Percentiles rank a stretch among this genome's conserved stretches.
phyloP scores from a whole-genome alignment of 1,284 basidiomycete genomes.

The Agaricales sp. region DNA sequence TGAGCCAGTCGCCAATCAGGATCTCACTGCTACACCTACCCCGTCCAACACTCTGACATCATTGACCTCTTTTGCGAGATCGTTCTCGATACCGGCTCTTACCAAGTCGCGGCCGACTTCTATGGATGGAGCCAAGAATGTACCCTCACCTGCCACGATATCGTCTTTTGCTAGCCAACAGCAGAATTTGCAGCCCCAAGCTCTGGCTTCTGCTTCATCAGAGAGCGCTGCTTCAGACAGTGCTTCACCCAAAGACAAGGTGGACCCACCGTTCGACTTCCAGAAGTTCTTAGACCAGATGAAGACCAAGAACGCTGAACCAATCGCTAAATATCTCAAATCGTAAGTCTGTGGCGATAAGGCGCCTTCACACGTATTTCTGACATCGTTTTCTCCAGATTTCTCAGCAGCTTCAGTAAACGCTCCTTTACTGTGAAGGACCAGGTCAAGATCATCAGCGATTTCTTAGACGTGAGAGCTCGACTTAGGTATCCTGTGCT shows the following conservation, averaged over 20 bases:
- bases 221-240: conserved; percentile 1
- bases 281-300: conserved; percentile 88
- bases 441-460: conserved; percentile 89
- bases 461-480: conserved; percentile 71
- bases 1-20: conserved; percentile 8
- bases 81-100: conserved; percentile 43
- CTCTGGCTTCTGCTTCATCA: conserved; percentile 1
- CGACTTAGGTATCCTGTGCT: conserved; percentile 8
- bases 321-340: conserved; percentile 83
- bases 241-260: conserved; percentile 19
- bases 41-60: conserved; percentile 41
- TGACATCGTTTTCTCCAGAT: conserved; percentile 32
- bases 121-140: conserved; percentile 39
- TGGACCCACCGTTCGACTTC: conserved; percentile 63
- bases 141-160: conserved; percentile 44
- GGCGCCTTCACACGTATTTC: not conserved
- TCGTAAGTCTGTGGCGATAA: conserved; percentile 46
- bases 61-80: conserved; percentile 51
- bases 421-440: conserved; percentile 83
- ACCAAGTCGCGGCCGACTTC: conserved; percentile 42
- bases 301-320: conserved; percentile 75
- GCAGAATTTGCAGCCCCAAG: conserved; percentile 10
- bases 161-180: conserved; percentile 48
- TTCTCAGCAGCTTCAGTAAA: conserved; percentile 87
- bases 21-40: conserved; percentile 20